Percentiles rank a stretch among this genome's conserved stretches.
phyloP scores from a whole-genome alignment of 495 filamentous ascomycete genomes.

The Neurospora sp. region DNA sequence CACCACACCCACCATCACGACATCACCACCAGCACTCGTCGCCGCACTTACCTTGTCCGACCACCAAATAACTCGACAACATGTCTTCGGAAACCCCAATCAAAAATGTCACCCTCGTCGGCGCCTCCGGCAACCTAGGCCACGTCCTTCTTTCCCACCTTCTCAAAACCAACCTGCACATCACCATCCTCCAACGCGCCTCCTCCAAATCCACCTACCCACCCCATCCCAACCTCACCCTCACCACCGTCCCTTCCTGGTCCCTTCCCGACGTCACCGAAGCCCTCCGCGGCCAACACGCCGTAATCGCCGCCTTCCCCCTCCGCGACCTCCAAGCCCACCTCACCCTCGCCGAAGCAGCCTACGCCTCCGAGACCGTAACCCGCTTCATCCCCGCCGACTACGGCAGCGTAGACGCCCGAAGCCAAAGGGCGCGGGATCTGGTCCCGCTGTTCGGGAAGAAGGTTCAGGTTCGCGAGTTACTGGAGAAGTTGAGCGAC shows the following conservation, averaged over 20 bases:
- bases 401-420: slow-evolving; percentile 32
- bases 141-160: slow-evolving; percentile 25
- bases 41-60: background rate
- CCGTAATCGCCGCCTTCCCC: slow-evolving; percentile 23
- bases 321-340: slow-evolving; percentile 23
- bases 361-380: slow-evolving; percentile 31
- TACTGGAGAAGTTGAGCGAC: slow-evolving; percentile 7
- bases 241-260: slow-evolving; percentile 7
- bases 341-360: slow-evolving; percentile 38
- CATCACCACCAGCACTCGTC: background rate
- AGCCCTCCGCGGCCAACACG: slow-evolving; percentile 10
- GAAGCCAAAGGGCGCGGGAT: slow-evolving; percentile 28
- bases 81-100: background rate
- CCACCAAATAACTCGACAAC: background rate
- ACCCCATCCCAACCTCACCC: slow-evolving; percentile 2
- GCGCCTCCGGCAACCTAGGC: slow-evolving; percentile 31
- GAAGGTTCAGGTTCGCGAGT: slow-evolving; percentile 15
- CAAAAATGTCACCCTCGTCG: slow-evolving; percentile 18
- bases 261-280: slow-evolving; percentile 1
- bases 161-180: slow-evolving; percentile 16
- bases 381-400: slow-evolving; percentile 45
- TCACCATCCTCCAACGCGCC: slow-evolving; percentile 29
- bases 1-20: background rate
- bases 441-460: slow-evolving; percentile 21
- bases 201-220: slow-evolving; percentile 9